Conservation (phyloP, 179 eudicot genomes). For the Silene noctiflora region DNA sequence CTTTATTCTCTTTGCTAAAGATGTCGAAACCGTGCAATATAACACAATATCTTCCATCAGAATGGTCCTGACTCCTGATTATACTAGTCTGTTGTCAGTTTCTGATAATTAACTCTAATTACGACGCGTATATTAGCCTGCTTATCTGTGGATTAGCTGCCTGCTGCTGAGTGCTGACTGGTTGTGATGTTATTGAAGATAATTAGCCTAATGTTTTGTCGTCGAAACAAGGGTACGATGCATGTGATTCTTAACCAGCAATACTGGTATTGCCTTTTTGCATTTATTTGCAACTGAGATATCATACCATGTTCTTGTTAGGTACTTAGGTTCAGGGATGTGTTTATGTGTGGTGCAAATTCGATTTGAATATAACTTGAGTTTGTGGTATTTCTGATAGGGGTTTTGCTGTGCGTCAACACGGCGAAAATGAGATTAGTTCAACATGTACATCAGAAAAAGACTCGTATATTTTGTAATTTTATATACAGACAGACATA, state of each 20-base stretch:
- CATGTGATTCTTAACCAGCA: slow-evolving; percentile 24
- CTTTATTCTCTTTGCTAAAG: slow-evolving; percentile 20
- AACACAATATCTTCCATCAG: slow-evolving; percentile 13
- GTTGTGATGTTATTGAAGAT: slow-evolving; percentile 21
- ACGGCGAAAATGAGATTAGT: too few relatives aligned
- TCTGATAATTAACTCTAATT: slow-evolving; percentile 12
- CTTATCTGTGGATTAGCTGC: slow-evolving; percentile 12
- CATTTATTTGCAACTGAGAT: slow-evolving; percentile 7
- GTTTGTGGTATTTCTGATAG: not conserved
- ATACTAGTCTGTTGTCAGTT: slow-evolving; percentile 17
- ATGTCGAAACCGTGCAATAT: not conserved
- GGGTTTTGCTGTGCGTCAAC: not conserved
- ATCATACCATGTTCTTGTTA: slow-evolving; percentile 4
- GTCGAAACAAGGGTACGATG: slow-evolving; percentile 13
- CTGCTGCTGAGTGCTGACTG: too few relatives aligned
- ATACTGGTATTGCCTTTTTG: not conserved
- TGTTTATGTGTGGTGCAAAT: slow-evolving; percentile 6
- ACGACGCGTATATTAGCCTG: not conserved
- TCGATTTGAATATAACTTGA: not conserved
- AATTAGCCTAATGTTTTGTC: slow-evolving; percentile 10
- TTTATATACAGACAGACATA: too few relatives aligned
- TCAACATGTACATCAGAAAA: not conserved
- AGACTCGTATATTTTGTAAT: too few relatives aligned
- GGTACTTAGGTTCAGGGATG: not conserved
- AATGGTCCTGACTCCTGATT: slow-evolving; percentile 19